phyloP scores from a whole-genome alignment of 441 rosid genomes.

The Gossypium aridum region DNA sequence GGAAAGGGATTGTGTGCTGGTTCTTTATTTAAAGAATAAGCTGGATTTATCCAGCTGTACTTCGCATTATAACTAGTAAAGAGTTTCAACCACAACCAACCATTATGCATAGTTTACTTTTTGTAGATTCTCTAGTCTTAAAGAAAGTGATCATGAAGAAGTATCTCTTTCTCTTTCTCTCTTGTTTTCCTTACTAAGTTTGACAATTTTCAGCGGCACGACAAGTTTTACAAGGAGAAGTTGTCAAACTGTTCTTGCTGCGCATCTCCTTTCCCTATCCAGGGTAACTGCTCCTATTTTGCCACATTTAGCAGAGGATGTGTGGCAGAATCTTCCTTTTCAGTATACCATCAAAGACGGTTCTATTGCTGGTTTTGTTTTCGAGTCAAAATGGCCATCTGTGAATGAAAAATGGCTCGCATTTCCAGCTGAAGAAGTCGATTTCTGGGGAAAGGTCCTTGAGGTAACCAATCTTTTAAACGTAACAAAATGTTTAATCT shows the following conservation, averaged over 20 bases:
- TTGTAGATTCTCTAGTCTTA: neutral
- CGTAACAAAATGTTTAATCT: neutral
- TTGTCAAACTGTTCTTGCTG: slow-evolving; percentile 93
- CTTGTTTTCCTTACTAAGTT: neutral
- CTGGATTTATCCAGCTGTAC: neutral
- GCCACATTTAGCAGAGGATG: slow-evolving; percentile 97
- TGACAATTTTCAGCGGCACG: slow-evolving; percentile 54
- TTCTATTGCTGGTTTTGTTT: slow-evolving; percentile 63
- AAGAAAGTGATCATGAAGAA: neutral
- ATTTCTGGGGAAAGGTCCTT: slow-evolving; percentile 75
- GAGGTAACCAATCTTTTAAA: slow-evolving; percentile 44
- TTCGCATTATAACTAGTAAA: neutral
- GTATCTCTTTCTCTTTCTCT: neutral
- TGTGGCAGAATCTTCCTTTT: slow-evolving; percentile 92
- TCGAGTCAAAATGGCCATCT: slow-evolving; percentile 87
- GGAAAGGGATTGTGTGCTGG: no score
- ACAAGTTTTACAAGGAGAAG: slow-evolving; percentile 80
- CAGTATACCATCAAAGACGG: slow-evolving; percentile 46
- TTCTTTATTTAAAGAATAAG: neutral
- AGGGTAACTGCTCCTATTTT: slow-evolving; percentile 87
- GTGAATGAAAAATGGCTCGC: slow-evolving; percentile 56
- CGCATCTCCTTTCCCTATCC: slow-evolving; percentile 72
- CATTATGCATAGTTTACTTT: neutral
- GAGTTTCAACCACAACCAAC: neutral
- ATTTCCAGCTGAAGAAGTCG: slow-evolving; percentile 58